Percentiles rank a stretch among this genome's conserved stretches.
phyloP scores from a whole-genome alignment of 768 basidiomycete species.

The Suillus paluster region DNA sequence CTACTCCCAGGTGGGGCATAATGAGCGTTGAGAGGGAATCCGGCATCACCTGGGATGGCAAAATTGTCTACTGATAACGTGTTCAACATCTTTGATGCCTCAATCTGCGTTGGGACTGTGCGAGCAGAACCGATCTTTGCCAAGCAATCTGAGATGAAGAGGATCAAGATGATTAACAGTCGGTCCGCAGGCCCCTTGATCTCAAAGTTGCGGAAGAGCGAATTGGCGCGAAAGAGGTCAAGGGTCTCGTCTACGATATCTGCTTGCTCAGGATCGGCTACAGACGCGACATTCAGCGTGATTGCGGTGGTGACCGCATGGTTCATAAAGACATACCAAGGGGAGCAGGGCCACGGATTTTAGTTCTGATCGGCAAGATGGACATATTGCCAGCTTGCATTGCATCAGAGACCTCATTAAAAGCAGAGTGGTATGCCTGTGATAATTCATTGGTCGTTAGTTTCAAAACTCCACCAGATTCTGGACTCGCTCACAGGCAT shows the following conservation, averaged over 20 bases:
- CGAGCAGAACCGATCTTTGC: constrained; percentile 81
- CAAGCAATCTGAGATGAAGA: constrained; percentile 97
- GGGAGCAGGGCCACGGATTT: constrained; percentile 91
- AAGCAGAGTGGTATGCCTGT: constrained; percentile 96
- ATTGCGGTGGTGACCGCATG: constrained; percentile 16
- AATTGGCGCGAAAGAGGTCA: constrained; percentile 97
- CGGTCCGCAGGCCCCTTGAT: constrained; percentile 98
- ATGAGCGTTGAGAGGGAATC: constrained; percentile 90
- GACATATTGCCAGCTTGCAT: constrained; percentile 89
- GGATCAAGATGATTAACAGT: constrained; percentile 94
- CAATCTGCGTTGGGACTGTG: constrained; percentile 72
- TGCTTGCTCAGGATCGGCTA: constrained; percentile 77
- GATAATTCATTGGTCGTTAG: background rate
- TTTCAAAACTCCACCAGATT: background rate
- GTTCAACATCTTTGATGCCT: constrained; percentile 86
- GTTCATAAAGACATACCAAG: constrained; percentile 50
- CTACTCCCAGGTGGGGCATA: constrained; percentile 81
- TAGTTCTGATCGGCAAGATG: constrained; percentile 89
- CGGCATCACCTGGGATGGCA: constrained; percentile 93
- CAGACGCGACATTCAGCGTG: constrained; percentile 14
- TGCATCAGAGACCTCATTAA: constrained; percentile 84
- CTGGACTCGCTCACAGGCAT: constrained; percentile 56
- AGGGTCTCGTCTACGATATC: constrained; percentile 97
- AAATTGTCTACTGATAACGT: constrained; percentile 95
- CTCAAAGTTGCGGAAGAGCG: constrained; percentile 99